Percentiles rank a stretch among this genome's conserved stretches.
Conservation (phyloP, 2,329 filamentous ascomycete species). For the Pseudopithomyces chartarum region DNA sequence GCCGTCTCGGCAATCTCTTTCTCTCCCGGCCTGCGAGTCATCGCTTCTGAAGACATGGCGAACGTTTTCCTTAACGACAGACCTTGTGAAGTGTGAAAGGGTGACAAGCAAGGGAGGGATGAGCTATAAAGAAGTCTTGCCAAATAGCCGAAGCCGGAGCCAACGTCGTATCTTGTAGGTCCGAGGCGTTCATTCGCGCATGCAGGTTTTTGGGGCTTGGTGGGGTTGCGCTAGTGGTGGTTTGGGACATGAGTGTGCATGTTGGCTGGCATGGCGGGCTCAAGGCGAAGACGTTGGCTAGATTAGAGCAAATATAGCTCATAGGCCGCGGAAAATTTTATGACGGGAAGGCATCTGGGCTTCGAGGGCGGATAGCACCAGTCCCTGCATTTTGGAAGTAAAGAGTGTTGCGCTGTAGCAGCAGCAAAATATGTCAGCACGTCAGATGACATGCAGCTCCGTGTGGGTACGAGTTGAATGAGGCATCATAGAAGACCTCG, state of each 20-base stretch:
- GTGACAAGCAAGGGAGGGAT: neutral
- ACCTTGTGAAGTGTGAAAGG: neutral
- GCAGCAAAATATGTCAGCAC: neutral
- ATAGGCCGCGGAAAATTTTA: neutral
- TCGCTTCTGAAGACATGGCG: constrained; percentile 28
- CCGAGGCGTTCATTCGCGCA: constrained; percentile 14
- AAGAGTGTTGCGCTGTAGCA: neutral
- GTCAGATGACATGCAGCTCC: too few relatives aligned
- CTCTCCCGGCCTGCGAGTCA: constrained; percentile 15
- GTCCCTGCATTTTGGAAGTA: neutral
- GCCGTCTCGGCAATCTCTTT: constrained; percentile 24
- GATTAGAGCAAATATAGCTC: neutral
- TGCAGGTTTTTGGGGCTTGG: constrained; percentile 19
- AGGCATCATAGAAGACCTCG: neutral
- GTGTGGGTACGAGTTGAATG: too few relatives aligned
- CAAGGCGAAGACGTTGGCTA: constrained; percentile 8
- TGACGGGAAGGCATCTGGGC: neutral
- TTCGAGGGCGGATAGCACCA: neutral
- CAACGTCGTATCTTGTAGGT: constrained; percentile 1
- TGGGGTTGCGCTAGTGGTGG: constrained; percentile 29
- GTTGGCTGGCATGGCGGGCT: neutral
- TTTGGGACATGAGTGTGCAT: constrained; percentile 9
- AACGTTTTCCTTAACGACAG: neutral
- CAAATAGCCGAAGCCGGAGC: constrained; percentile 12
- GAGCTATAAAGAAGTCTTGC: neutral